Conservation (phyloP, 73 alveolate genomes). For the Vitrella brassicaformis region DNA sequence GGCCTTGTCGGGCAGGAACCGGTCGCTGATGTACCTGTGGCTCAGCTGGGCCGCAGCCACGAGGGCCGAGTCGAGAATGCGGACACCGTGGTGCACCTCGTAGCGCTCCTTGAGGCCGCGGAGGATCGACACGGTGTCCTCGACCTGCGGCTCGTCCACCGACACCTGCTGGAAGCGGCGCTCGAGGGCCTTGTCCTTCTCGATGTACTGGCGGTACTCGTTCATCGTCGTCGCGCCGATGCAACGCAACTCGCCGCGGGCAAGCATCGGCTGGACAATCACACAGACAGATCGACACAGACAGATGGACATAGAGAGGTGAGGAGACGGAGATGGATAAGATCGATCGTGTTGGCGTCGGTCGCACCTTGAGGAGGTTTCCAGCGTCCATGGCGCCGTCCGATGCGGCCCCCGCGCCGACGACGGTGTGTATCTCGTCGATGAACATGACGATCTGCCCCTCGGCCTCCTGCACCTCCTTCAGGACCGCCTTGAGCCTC, state of each 20-base stretch:
- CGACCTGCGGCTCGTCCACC: slow-evolving; percentile 33
- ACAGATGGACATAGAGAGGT: too few species aligned
- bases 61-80: not conserved
- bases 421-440: slow-evolving; percentile 35
- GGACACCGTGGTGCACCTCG: not conserved
- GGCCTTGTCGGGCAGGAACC: slow-evolving; percentile 1
- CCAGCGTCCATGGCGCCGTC: slow-evolving; percentile 41
- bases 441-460: slow-evolving; percentile 22
- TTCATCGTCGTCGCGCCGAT: slow-evolving; percentile 34
- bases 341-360: too few species aligned
- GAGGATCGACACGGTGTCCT: slow-evolving; percentile 7
- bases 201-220: slow-evolving; percentile 38
- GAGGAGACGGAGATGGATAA: too few species aligned
- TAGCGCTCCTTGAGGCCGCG: not conserved
- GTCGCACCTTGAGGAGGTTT: slow-evolving; percentile 20
- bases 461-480: slow-evolving; percentile 24
- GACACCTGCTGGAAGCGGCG: slow-evolving; percentile 31
- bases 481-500: not conserved
- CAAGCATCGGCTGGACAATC: slow-evolving; percentile 24
- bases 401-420: slow-evolving; percentile 27
- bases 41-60: not conserved
- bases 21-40: not conserved
- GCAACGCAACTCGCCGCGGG: slow-evolving; percentile 33
- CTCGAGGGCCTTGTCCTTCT: slow-evolving; percentile 35
- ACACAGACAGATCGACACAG: too few species aligned